Percentiles rank a stretch among this genome's conserved stretches.
Conservation (phyloP, 164 flowering plant genomes). For the Piper longum region DNA sequence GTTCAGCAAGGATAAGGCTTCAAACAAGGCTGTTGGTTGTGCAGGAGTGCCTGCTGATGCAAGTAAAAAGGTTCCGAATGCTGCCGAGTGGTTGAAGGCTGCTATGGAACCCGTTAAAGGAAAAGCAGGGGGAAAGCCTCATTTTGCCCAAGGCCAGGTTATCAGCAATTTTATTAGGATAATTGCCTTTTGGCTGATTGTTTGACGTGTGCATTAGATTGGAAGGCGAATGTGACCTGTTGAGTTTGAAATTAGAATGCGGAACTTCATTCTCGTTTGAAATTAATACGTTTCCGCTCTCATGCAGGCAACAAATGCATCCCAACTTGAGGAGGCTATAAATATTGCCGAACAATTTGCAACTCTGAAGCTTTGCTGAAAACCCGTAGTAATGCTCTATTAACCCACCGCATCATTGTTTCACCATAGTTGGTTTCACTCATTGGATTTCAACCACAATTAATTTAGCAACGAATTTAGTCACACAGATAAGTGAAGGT, state of each 20-base stretch:
- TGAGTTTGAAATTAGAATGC: not conserved
- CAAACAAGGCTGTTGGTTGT: constrained; percentile 80
- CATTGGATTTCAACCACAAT: not conserved
- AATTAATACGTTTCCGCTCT: not conserved
- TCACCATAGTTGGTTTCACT: not conserved
- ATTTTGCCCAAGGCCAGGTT: constrained; percentile 91
- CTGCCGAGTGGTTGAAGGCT: constrained; percentile 66
- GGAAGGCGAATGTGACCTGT: not conserved
- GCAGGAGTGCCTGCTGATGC: constrained; percentile 72
- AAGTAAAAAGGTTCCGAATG: constrained; percentile 38
- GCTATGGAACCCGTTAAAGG: constrained; percentile 77
- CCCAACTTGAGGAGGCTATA: constrained; percentile 8
- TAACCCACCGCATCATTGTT: not conserved
- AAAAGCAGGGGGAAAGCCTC: constrained; percentile 79
- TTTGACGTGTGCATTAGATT: not conserved
- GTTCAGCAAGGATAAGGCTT: constrained; percentile 58
- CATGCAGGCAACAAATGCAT: constrained; percentile 10
- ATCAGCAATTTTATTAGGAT: constrained; percentile 4
- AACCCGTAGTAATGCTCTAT: not conserved
- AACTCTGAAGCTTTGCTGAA: constrained; percentile 6
- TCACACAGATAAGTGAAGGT: too few relatives aligned
- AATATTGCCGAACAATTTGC: constrained; percentile 10
- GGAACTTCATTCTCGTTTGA: not conserved
- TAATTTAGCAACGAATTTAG: too few relatives aligned
- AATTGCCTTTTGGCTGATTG: too few relatives aligned